Evolutionary conservation across 495 filamentous ascomycete species (phyloP).

Genomic region (Penicillium ochrochloron): DNA sequence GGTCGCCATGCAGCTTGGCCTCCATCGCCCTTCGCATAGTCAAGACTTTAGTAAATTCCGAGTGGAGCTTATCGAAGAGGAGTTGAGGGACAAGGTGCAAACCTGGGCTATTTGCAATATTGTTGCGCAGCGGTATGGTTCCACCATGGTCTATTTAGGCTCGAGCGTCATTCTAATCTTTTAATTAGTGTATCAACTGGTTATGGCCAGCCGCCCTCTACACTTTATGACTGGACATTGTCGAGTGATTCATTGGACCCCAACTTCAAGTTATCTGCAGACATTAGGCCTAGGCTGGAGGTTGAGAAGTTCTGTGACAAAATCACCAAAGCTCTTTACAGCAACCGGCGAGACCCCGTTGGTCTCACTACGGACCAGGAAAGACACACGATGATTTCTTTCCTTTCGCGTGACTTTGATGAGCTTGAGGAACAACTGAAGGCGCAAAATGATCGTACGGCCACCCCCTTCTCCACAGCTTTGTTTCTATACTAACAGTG

Average conservation of each 20-base stretch:
- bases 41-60: slow-evolving; percentile 88
- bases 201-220: slow-evolving; percentile 88
- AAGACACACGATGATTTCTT: slow-evolving; percentile 66
- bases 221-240: slow-evolving; percentile 85
- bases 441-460: slow-evolving; percentile 49
- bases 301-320: slow-evolving; percentile 86
- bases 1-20: slow-evolving; percentile 85
- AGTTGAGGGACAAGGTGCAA: slow-evolving; percentile 80
- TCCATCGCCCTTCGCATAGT: slow-evolving; percentile 86
- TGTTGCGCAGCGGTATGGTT: slow-evolving; percentile 75
- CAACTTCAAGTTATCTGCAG: slow-evolving; percentile 68
- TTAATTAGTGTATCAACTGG: slow-evolving; percentile 75
- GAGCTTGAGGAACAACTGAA: slow-evolving; percentile 55
- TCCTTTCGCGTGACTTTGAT: slow-evolving; percentile 56
- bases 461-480: neutral
- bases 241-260: slow-evolving; percentile 64
- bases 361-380: slow-evolving; percentile 74
- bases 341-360: slow-evolving; percentile 74
- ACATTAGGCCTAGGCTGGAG: slow-evolving; percentile 69
- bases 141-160: no score
- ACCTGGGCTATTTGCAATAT: slow-evolving; percentile 95
- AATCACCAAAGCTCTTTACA: slow-evolving; percentile 84
- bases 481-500: slow-evolving; percentile 27
- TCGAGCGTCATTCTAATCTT: slow-evolving; percentile 7
- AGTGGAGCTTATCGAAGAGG: slow-evolving; percentile 81